Percentiles rank a stretch among this genome's conserved stretches.
phyloP scores from a whole-genome alignment of 2,329 filamentous ascomycete species.

The Talaromyces atroroseus region DNA sequence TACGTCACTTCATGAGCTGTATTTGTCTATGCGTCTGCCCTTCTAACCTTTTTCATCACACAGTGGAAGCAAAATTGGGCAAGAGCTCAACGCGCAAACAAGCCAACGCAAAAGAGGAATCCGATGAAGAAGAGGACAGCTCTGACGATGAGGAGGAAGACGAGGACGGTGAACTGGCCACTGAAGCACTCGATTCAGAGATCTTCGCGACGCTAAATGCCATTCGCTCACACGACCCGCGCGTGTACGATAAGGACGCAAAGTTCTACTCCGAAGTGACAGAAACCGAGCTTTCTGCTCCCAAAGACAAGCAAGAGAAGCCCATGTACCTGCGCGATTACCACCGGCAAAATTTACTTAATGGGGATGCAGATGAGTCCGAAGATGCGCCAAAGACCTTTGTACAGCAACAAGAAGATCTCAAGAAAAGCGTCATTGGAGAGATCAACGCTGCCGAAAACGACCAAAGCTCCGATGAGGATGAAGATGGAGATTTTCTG shows the following conservation, averaged over 20 bases:
- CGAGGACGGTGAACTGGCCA: conserved; percentile 81
- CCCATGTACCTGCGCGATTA: conserved; percentile 84
- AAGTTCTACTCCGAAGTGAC: conserved; percentile 71
- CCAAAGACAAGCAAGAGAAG: conserved; percentile 63
- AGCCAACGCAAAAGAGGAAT: conserved; percentile 37
- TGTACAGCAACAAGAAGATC: conserved; percentile 76
- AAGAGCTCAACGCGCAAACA: conserved; percentile 20
- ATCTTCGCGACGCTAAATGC: conserved; percentile 83
- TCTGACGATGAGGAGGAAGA: conserved; percentile 79
- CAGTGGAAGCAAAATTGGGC: conserved; percentile 21
- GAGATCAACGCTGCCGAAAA: conserved; percentile 66
- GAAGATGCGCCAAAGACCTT: conserved; percentile 63
- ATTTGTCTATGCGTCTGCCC: not conserved
- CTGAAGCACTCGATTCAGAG: conserved; percentile 76
- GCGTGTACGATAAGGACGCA: conserved; percentile 74
- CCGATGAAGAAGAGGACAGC: conserved; percentile 55
- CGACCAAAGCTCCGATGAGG: conserved; percentile 46
- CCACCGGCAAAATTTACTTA: conserved; percentile 82
- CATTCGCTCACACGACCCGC: conserved; percentile 83
- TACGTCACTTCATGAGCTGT: conserved; percentile 18
- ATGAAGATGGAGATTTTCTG: conserved; percentile 68
- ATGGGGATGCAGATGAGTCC: conserved; percentile 58
- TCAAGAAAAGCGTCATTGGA: conserved; percentile 71
- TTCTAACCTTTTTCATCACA: not conserved
- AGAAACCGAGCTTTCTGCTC: conserved; percentile 37